Evolutionary conservation across 2,329 filamentous ascomycete genomes (phyloP), one percentile per base, ranked within the genome.

Genomic region (Xylaria sp.): DNA sequence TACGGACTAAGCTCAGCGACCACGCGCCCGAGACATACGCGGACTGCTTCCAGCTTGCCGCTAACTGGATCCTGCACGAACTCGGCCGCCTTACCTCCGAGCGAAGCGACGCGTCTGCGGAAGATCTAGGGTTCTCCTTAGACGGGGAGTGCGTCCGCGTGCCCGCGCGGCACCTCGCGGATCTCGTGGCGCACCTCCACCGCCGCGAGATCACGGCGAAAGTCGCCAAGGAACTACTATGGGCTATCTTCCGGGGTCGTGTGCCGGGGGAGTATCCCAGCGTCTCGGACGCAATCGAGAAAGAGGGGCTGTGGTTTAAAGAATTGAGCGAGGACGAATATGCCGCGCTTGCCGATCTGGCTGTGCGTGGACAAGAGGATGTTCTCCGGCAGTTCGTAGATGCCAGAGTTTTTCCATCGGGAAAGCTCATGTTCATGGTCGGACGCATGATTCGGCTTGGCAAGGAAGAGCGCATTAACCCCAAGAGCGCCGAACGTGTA

Each of bases 51-150:
- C 79, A 81, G 4, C 78, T 89, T 4, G 84, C 83, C 4, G 84
- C 84, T 2, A 91, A 90, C 74, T 91, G 88, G 91, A 89, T 92
- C 53, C 83, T 94, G 34, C 91, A 94, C 74, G 91, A 94, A 74
- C 84, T 94, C 2, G 92, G 91, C 8, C 89, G 90, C 1, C 80
- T 93, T 12, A 89, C 87, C 13, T 84, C 87, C 1, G 86, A 87
- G 5, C 73, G 77, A 15, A 79, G 76, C 52, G 72, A 74, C 20
- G 71, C 71, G 75, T 79, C 48, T 73, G 78, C 39, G 69, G 78
- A 74, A 10, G 72, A 75, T 7, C 69, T 78, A 77, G 28, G 79
- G 67, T 46, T 86, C 67, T 83, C 83, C 0, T 72, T 81, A 2
- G 80, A 84, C 2, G 86, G 86, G 4, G 79, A 84, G 28, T 86